These are phyloP conservation scores for Tolypocladium sp. DNA, from an alignment of 2,329 filamentous ascomycete genomes.

Conservation along the genomic window DNA sequence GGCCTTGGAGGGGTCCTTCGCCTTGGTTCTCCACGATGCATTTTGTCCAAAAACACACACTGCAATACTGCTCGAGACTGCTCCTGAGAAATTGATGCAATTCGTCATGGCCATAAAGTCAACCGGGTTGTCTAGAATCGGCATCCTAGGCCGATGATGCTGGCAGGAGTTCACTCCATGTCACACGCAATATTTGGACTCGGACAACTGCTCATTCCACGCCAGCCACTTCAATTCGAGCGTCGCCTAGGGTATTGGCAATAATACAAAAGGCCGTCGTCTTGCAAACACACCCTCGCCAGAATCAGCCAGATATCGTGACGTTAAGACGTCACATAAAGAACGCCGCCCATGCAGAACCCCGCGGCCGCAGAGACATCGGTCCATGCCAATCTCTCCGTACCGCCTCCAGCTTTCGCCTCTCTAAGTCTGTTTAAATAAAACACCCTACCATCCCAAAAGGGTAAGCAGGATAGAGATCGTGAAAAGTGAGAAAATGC, in stretches of 20 bases:
- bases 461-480: background rate
- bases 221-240: background rate
- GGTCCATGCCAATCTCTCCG: background rate
- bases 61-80: background rate
- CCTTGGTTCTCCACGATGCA: background rate
- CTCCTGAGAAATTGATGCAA: background rate
- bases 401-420: background rate
- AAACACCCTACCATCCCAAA: conserved; percentile 1
- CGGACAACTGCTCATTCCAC: background rate
- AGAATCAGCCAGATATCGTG: background rate
- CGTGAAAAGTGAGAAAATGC: background rate
- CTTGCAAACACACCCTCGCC: background rate
- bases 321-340: background rate
- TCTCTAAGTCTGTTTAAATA: background rate
- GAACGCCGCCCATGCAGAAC: background rate
- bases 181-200: background rate
- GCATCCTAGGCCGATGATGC: background rate
- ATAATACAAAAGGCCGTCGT: background rate
- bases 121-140: background rate
- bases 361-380: background rate
- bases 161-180: background rate
- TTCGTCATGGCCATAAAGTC: background rate
- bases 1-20: background rate
- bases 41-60: background rate
- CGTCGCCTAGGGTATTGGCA: background rate